Base-by-base conservation (phyloP, 2,329 filamentous ascomycete genomes). In the Thielaviopsis musarum region DNA sequence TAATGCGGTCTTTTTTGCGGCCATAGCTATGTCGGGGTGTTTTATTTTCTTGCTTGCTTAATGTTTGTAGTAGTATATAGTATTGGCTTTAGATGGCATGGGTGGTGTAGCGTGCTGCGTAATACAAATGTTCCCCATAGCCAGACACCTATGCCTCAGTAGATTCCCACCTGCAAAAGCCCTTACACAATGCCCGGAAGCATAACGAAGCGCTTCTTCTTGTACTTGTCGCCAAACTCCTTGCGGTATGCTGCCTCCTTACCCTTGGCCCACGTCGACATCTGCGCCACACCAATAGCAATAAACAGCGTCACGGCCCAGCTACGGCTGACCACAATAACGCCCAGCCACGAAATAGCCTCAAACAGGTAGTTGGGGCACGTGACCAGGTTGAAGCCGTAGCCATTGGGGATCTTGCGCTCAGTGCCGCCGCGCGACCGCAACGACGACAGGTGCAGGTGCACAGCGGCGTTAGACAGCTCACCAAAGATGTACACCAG, bases 301-400 rank as follows among this genome's bases (percentile, higher is more conserved):
- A 87, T 83, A 72, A 97, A 97, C 21, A 95, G 65, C 17, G 83
- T 75, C 0, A 93, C 87, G 56, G 83, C 80, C 75, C 86, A 85
- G 73, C 85, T 91, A 67, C 88, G 84, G 66, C 83, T 90, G 58
- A 91, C 80, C 52, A 95, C 69, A 65, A 87, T 84, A 59, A 97
- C 77, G 26, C 90, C 91, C 30, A 87, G 66, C 93, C 93, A 98
- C 0, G 91, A 82, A 45, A 95, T 70, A 6, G 87, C 78, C 73
- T 98, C 93, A 66, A 94, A 97, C 75, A 95, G 82, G 76, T 98
- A 98, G 75, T 98, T 98, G 51, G 93, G 93, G 74, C 91, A 95
- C 13, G 93, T 98, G 57, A 98, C 91, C 41, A 88, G 73, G 64
- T 75, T 77, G 72, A 96, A 97, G 30, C 91, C 88, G 61, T 91